Conservation (phyloP, 495 filamentous ascomycete genomes). For the Aspergillus affinis region DNA sequence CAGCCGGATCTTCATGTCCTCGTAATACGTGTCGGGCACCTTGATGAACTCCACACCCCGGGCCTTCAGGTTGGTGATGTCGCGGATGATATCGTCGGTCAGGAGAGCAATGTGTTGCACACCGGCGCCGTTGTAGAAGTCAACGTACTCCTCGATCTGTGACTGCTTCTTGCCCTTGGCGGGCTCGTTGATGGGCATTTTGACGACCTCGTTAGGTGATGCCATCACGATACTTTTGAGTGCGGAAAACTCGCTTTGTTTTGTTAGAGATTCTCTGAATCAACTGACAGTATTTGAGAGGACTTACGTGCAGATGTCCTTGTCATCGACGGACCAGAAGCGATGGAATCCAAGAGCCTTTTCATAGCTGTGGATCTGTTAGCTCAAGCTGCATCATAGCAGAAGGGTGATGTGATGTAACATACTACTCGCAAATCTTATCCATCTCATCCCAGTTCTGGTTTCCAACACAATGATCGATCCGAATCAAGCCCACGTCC, state of each 20-base stretch:
- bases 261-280: background rate
- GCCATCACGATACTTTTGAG: constrained; percentile 86
- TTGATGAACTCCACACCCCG: constrained; percentile 87
- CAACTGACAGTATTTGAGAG: background rate
- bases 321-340: constrained; percentile 93
- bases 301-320: constrained; percentile 70
- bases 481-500: constrained; percentile 60
- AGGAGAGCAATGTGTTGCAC: constrained; percentile 90
- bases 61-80: constrained; percentile 70
- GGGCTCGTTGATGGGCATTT: constrained; percentile 98
- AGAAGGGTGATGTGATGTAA: background rate
- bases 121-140: constrained; percentile 81
- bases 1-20: constrained; percentile 67
- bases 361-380: constrained; percentile 62
- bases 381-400: constrained; percentile 15
- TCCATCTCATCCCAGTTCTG: constrained; percentile 90
- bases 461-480: constrained; percentile 95
- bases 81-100: constrained; percentile 71
- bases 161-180: constrained; percentile 79
- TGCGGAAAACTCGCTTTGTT: constrained; percentile 69
- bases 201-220: constrained; percentile 75
- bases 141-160: constrained; percentile 91
- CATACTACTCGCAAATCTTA: constrained; percentile 71
- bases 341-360: constrained; percentile 85
- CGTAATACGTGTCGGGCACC: constrained; percentile 80